These are phyloP conservation scores for Neonectria hederae DNA, from an alignment of 2,329 filamentous ascomycete species.

Conservation along the genomic window DNA sequence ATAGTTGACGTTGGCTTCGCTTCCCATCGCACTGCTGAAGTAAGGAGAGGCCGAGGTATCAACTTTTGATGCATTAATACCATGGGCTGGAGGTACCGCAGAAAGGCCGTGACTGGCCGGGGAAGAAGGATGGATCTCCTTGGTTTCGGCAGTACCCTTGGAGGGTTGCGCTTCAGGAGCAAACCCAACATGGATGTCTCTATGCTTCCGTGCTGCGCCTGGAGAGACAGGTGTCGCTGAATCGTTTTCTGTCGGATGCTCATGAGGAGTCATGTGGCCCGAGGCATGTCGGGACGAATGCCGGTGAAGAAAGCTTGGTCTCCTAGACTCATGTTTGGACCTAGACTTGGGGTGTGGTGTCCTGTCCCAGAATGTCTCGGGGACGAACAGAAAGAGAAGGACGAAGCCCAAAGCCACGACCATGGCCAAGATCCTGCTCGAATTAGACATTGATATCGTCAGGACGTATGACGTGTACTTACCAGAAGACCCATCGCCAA, in stretches of 20 bases:
- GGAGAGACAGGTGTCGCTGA: constrained; percentile 28
- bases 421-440: constrained; percentile 79
- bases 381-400: constrained; percentile 88
- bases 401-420: constrained; percentile 75
- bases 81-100: neutral
- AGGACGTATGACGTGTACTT: constrained; percentile 41
- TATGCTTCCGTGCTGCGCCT: constrained; percentile 34
- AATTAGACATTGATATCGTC: neutral
- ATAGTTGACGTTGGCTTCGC: constrained; percentile 36
- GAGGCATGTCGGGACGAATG: constrained; percentile 54
- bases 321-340: constrained; percentile 43
- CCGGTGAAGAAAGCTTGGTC: constrained; percentile 59
- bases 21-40: constrained; percentile 27
- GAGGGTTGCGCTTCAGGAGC: constrained; percentile 22
- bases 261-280: constrained; percentile 15
- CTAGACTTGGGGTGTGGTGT: constrained; percentile 63
- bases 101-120: neutral
- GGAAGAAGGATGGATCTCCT: neutral
- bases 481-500: constrained; percentile 95
- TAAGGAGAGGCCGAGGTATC: constrained; percentile 2
- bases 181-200: constrained; percentile 47
- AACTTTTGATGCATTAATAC: neutral
- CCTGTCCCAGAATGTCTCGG: constrained; percentile 95
- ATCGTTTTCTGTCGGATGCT: constrained; percentile 3
- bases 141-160: neutral